phyloP scores from a whole-genome alignment of 345 rosid species.

The Aegle marmelos region DNA sequence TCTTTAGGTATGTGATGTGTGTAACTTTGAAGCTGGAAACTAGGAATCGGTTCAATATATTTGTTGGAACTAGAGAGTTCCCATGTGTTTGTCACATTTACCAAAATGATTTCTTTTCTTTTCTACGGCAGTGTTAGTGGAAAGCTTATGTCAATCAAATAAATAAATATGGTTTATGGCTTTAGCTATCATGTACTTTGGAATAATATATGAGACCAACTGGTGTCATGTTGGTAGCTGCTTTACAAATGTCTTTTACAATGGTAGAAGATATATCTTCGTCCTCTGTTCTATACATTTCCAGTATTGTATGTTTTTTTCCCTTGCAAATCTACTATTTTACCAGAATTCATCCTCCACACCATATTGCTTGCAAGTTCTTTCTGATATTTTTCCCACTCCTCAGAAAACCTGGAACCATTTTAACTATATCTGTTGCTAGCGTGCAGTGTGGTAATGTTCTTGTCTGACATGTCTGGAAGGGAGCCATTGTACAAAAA shows the following conservation, averaged over 20 bases:
- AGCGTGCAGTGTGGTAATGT: constrained; percentile 86
- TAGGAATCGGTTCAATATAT: neutral
- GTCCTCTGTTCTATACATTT: neutral
- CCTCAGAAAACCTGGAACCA: constrained; percentile 9
- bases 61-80: neutral
- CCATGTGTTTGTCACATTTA: neutral
- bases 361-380: neutral
- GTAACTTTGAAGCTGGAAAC: neutral
- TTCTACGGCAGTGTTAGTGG: neutral
- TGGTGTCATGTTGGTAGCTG: neutral
- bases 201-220: neutral
- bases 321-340: neutral
- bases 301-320: neutral
- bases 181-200: neutral
- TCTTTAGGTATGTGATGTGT: no score
- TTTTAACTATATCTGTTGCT: constrained; percentile 37
- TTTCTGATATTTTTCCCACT: neutral
- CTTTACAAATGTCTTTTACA: neutral
- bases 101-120: neutral
- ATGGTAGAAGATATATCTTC: neutral
- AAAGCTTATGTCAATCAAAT: neutral
- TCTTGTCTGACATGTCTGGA: constrained; percentile 98
- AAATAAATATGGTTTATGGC: neutral
- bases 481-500: constrained; percentile 90
- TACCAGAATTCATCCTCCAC: neutral